Base-by-base conservation (phyloP, 164 flowering plant genomes). In the Macadamia integrifolia region DNA sequence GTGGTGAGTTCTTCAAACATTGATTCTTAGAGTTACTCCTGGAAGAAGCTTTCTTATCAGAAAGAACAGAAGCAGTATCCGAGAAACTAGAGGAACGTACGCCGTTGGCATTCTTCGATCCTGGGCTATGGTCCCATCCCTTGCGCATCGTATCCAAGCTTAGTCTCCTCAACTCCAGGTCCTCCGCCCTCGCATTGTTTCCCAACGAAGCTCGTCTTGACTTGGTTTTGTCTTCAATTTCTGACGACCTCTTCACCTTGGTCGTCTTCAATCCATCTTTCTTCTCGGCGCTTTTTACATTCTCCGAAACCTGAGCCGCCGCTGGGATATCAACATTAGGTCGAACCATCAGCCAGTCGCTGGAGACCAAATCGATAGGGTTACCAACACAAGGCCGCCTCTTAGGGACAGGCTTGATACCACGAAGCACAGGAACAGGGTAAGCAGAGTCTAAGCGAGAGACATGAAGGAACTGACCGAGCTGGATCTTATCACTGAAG, bases 391-490 rank as follows among this genome's bases (percentile, higher is more conserved):
- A 87, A 1, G 87, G 79, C 7, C 81, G 59, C 50, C 86, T 59
- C 57, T 69, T 79, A 2, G 86, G 82, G 1, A 89, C 69, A 1
- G 85, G 82, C 67, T 79, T 83, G 0, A 87, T 44, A 50, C 90
- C 91, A 0, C 80, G 71, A 30, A 89, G 74, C 55, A 87, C 73
- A 10, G 94, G 94, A 13, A 89, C 82, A 5, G 87, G 86, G 3
- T 78, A 71, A 0, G 71, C 83, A 0, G 77, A 55, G 9, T 87
- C 90, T 7, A 89, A 76, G 46, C 85, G 61, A 5, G 77, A 28
- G 2, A 86, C 85, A 29, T 87, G 72, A 15, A 89, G 63, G 64
- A 87, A 81, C 82, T 87, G 90, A 0, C 91, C 91, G 6, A 89
- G 74, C 49, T 83, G 86, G 53, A 86, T 75, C 72, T 84, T 83